phyloP scores from a whole-genome alignment of 2,329 filamentous ascomycete genomes.

The Stemphylium lycopersici region DNA sequence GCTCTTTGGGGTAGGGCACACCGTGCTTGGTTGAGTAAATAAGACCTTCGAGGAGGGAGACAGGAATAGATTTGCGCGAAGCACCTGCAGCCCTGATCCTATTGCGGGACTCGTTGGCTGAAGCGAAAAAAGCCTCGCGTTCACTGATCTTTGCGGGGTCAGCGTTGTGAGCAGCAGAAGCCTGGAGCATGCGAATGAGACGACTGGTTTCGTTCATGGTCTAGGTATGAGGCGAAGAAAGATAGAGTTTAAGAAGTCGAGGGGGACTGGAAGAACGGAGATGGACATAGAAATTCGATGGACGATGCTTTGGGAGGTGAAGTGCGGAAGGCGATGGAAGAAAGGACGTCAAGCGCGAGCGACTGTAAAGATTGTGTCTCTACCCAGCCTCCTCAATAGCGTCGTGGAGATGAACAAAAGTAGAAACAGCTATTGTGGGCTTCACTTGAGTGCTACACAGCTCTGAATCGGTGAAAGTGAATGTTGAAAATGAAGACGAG shows the following conservation, averaged over 20 bases:
- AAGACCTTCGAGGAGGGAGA: constrained; percentile 26
- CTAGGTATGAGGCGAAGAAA: constrained; percentile 5
- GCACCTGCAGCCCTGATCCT: constrained; percentile 8
- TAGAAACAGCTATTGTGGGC: constrained; percentile 9
- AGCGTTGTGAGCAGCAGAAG: constrained; percentile 29
- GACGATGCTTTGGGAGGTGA: not conserved
- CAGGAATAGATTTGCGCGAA: constrained; percentile 11
- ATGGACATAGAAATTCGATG: constrained; percentile 1
- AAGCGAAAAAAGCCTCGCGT: constrained; percentile 4
- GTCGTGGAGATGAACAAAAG: constrained; percentile 9
- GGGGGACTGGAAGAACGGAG: not conserved
- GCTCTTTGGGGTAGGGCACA: constrained; percentile 15
- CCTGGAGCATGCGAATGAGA: constrained; percentile 32
- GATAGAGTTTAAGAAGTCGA: not conserved
- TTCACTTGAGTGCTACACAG: constrained; percentile 7
- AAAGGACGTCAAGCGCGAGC: not conserved
- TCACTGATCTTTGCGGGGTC: constrained; percentile 25
- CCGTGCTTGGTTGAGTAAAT: constrained; percentile 19
- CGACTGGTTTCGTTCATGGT: constrained; percentile 32
- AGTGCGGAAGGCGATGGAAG: not conserved
- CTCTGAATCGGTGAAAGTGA: constrained; percentile 23
- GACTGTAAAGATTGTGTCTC: not conserved
- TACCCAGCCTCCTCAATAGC: not conserved
- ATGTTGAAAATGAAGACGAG: constrained; percentile 10
- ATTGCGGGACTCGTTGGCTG: not conserved